Percentiles rank a stretch among this genome's conserved stretches.
phyloP scores from a whole-genome alignment of 495 filamentous ascomycete species.

The Hypoxylon perforatum region DNA sequence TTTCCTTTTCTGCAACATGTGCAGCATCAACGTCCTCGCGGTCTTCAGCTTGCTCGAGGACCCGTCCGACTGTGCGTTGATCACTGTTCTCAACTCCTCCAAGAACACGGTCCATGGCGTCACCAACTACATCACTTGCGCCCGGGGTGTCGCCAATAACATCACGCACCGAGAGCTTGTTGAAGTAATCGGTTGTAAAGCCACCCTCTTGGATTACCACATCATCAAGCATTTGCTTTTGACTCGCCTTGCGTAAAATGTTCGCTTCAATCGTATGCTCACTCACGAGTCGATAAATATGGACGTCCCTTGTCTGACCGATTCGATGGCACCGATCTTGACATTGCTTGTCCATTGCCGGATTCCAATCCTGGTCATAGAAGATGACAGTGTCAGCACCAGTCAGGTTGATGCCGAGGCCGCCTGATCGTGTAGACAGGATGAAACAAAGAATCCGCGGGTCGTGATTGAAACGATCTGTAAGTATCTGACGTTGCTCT shows the following conservation, averaged over 20 bases:
- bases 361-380: conserved; percentile 99
- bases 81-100: conserved; percentile 64
- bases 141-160: conserved; percentile 63
- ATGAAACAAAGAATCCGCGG: conserved; percentile 93
- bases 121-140: conserved; percentile 66
- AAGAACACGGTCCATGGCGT: conserved; percentile 88
- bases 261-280: conserved; percentile 99
- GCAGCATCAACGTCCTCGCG: conserved; percentile 90
- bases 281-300: conserved; percentile 96
- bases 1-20: conserved; percentile 86
- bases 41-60: conserved; percentile 90
- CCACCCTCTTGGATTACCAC: conserved; percentile 98
- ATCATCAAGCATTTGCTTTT: conserved; percentile 97
- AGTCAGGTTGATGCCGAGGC: conserved; percentile 94
- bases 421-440: conserved; percentile 91
- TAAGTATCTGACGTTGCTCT: conserved; percentile 93
- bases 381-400: conserved; percentile 99
- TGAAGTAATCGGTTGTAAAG: conserved; percentile 98
- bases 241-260: conserved; percentile 93
- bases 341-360: conserved; percentile 99
- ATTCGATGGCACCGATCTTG: conserved; percentile 98
- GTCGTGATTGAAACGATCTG: conserved; percentile 97
- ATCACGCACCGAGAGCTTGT: conserved; percentile 77
- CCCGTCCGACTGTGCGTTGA: conserved; percentile 63
- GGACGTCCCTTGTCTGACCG: conserved; percentile 96